Base-by-base conservation (phyloP, 2,329 filamentous ascomycete species). In the Alternaria atra region DNA sequence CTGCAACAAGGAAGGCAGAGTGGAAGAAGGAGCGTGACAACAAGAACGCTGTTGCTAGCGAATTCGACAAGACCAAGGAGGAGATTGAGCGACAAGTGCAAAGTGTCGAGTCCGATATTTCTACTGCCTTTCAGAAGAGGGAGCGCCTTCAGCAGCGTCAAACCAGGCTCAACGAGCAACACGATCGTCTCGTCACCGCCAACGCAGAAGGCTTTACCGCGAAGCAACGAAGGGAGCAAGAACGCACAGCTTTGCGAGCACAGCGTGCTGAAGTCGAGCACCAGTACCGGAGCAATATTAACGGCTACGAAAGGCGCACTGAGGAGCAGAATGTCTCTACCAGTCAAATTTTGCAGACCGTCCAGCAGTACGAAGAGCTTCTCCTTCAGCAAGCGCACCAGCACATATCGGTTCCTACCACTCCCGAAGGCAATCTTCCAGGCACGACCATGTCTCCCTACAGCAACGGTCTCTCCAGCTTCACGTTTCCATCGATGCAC, bases 61-160 rank as follows among this genome's bases (percentile, higher is more conserved):
- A 89, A 39, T 88, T 88, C 61, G 88, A 91, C 53, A 80, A 84
- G 32, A 84, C 84, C 80, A 91, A 90, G 77, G 78, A 83, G 55
- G 82, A 85, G 40, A 81, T 89, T 43, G 89, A 92, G 63, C 85
- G 84, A 65, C 86, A 90, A 58, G 80, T 90, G 63, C 86, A 88
- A 69, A 81, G 82, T 29, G 84, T 91, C 53, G 86, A 89, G 68
- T 84, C 87, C 47, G 91, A 93, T 58, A 85, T 89, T 70, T 81
- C 83, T 20, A 84, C 84, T 64, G 81, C 90, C 30, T 85, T 89
- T 71, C 86, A 87, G 58, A 91, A 91, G 77, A 86, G 87, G 51
- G 91, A 92, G 80, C 91, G 91, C 79, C 88, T 92, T 42, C 86
- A 87, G 56, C 84, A 86, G 27, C 89, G 91, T 52, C 90, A 91